Conservation (phyloP, 176 grass and related monocot species). For the Rhynchospora tenuis region DNA sequence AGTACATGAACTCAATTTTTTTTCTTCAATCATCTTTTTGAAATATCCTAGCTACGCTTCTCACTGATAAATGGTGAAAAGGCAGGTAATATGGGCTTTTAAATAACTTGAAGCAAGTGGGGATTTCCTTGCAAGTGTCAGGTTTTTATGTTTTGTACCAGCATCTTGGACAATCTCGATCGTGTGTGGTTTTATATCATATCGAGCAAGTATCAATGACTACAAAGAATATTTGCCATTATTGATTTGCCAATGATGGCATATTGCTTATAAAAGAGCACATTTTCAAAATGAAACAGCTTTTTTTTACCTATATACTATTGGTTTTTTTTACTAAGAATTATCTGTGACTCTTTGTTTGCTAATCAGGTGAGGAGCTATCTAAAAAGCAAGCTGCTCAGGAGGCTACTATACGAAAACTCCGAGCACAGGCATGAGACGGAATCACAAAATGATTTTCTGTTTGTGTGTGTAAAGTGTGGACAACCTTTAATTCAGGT, state of each 20-base stretch:
- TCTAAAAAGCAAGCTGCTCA: conserved; percentile 99
- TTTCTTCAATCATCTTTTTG: neutral
- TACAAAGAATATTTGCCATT: neutral
- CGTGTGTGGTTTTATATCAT: neutral
- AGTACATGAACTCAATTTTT: no score
- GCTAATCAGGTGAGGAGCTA: conserved; percentile 90
- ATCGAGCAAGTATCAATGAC: neutral
- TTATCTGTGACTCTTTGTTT: neutral
- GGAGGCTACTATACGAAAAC: conserved; percentile 97
- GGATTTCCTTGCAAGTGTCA: neutral
- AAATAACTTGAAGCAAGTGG: neutral
- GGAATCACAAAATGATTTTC: neutral
- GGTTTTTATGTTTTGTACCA: neutral
- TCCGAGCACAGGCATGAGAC: conserved; percentile 81
- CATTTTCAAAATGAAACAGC: neutral
- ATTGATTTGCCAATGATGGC: neutral
- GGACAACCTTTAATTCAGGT: neutral
- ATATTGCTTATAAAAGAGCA: neutral
- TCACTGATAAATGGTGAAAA: conserved; percentile 7
- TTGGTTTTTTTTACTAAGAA: neutral
- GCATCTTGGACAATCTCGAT: neutral
- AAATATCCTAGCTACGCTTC: neutral
- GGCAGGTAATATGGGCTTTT: neutral
- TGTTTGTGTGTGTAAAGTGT: neutral
- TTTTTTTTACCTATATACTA: neutral